Percentiles rank a stretch among this genome's conserved stretches.
Conservation (phyloP, 768 basidiomycete genomes). For the Plicaturopsis crispa region DNA sequence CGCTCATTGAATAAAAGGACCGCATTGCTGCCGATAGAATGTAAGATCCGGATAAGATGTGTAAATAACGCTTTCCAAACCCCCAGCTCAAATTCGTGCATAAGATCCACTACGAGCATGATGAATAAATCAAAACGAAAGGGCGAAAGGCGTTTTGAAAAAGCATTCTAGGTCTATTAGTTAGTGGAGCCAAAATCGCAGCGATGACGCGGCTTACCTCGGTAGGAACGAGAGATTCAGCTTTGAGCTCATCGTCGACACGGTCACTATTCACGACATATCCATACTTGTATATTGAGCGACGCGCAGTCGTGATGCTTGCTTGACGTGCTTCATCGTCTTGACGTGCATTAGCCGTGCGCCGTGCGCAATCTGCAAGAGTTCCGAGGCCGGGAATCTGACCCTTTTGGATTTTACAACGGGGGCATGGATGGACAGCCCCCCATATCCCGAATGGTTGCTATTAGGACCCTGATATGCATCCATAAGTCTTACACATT, state of each 20-base stretch:
- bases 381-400: conserved; percentile 15
- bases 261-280: conserved; percentile 15
- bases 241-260: conserved; percentile 18
- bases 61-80: conserved; percentile 26
- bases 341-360: conserved; percentile 2
- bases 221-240: conserved; percentile 22
- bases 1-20: conserved; percentile 16
- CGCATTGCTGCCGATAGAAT: conserved; percentile 10
- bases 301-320: conserved; percentile 10
- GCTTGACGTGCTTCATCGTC: conserved; percentile 7
- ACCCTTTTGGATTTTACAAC: conserved; percentile 15
- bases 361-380: conserved; percentile 5
- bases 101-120: conserved; percentile 23
- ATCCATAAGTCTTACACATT: conserved; percentile 2
- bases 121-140: conserved; percentile 17
- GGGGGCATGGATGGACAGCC: conserved; percentile 20
- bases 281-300: conserved; percentile 20
- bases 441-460: conserved; percentile 15
- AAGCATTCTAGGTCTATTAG: conserved; percentile 24
- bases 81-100: conserved; percentile 32
- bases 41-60: conserved; percentile 26
- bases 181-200: not conserved
- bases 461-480: conserved; percentile 7
- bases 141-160: conserved; percentile 14
- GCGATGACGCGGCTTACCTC: conserved; percentile 11